Base-by-base conservation (phyloP, 1,284 basidiomycete genomes). In the Puccinia coronata region DNA sequence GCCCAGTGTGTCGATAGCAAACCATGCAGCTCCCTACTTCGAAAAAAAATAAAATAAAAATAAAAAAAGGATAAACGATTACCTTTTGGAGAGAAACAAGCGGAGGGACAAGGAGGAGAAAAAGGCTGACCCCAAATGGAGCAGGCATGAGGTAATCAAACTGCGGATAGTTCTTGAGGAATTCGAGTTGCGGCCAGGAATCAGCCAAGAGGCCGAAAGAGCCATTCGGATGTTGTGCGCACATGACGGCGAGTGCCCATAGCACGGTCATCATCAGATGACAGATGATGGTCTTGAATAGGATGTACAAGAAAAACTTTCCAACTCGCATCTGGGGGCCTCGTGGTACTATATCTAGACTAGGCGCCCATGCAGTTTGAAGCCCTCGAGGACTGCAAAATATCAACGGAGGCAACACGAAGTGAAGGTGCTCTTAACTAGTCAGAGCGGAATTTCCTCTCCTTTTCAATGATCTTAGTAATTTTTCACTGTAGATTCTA, bases 321-420 rank as follows among this genome's bases (percentile, higher is more conserved):
- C 71, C 39, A 5, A 36, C 23, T 23, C 47, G 25, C 61, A 75
- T 67, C 36, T 55, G 34, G 11, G 59, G 41, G 12, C 51, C 49
- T 20, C 20, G 41, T 28, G 72, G 72, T 39, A 81, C 72, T 0
- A 81, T 34, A 14, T 63, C 47, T 14, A 73, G 25, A 11, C 49
- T 39, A 11, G 80, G 80, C 8, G 71, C 71, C 80, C 80, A 81
- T 43, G 80, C 41, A 16, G 71, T 75, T 41, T 70, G 20, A 9
- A 81, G 31, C 16, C 80, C 80, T 67, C 80, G 80, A 43, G 80
- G 80, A 41, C 80, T 81, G 20, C 31, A 20, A 36, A 14, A 36
- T 23, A 1, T 53, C 1, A 6, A 23, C n/a, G 8, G 43, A 16
- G 43, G 16, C 16, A 8, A 47, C 9, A 47, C 16, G 8, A 8